phyloP scores from a whole-genome alignment of 2,329 filamentous ascomycete genomes.

The Trichophyton rubrum region DNA sequence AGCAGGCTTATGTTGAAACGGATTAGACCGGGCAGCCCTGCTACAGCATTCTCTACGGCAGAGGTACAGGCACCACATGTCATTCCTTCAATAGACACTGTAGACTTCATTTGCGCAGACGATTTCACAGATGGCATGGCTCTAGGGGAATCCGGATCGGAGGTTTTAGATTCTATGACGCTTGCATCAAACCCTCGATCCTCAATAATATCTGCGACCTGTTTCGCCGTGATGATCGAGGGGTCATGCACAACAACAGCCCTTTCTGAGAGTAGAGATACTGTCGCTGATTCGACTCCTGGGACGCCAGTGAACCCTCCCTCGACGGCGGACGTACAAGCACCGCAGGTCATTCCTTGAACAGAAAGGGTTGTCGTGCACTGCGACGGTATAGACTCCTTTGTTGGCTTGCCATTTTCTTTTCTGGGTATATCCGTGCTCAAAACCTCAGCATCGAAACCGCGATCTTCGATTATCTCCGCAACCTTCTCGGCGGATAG shows the following conservation, averaged over 20 bases:
- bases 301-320: constrained; percentile 62
- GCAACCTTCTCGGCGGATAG: constrained; percentile 64
- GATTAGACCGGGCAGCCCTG: constrained; percentile 59
- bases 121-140: constrained; percentile 21
- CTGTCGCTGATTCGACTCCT: constrained; percentile 64
- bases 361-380: constrained; percentile 65
- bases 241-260: constrained; percentile 75
- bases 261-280: constrained; percentile 72
- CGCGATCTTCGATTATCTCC: constrained; percentile 81
- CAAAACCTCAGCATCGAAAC: constrained; percentile 85
- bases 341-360: constrained; percentile 83
- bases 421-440: constrained; percentile 59
- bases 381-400: constrained; percentile 21
- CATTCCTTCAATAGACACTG: constrained; percentile 87
- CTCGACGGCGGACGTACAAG: constrained; percentile 77
- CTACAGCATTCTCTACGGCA: constrained; percentile 73
- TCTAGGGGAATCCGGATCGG: constrained; percentile 16
- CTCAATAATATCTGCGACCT: constrained; percentile 39
- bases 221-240: constrained; percentile 36
- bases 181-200: constrained; percentile 39
- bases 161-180: constrained; percentile 56
- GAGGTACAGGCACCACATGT: constrained; percentile 95
- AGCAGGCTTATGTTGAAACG: constrained; percentile 93
- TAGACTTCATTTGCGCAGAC: constrained; percentile 51
- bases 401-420: constrained; percentile 28